A percentile compares a stretch with the other conserved stretches of the same genome.
These are phyloP conservation scores for Colletotrichum ledebouriae DNA, from an alignment of 2,329 filamentous ascomycete genomes.

Conservation along the genomic window DNA sequence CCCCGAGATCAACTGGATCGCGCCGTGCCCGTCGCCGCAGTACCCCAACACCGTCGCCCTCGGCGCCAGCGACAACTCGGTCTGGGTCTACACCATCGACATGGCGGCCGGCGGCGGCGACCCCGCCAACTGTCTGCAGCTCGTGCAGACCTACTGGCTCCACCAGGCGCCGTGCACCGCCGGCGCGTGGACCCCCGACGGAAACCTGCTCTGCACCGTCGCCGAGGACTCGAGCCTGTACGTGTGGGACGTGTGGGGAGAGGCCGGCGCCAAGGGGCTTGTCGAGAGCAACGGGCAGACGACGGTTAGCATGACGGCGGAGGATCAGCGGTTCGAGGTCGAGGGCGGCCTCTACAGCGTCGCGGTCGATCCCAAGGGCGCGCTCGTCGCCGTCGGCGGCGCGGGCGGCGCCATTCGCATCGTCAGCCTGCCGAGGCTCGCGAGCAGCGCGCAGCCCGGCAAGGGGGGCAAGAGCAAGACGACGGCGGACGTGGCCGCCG, in stretches of 20 bases:
- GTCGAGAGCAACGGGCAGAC: slow-evolving; percentile 69
- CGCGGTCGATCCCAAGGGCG: slow-evolving; percentile 82
- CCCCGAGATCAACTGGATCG: slow-evolving; percentile 94
- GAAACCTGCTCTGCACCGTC: slow-evolving; percentile 87
- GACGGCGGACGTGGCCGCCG: slow-evolving; percentile 55
- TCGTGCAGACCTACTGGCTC: slow-evolving; percentile 92
- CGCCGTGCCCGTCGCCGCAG: slow-evolving; percentile 76
- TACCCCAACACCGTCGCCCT: slow-evolving; percentile 88
- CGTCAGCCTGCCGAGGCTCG: slow-evolving; percentile 81
- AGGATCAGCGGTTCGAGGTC: slow-evolving; percentile 91
- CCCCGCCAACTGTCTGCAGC: slow-evolving; percentile 70
- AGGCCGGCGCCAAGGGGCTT: slow-evolving; percentile 72
- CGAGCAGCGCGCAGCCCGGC: slow-evolving; percentile 46
- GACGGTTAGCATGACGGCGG: slow-evolving; percentile 80
- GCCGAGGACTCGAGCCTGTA: slow-evolving; percentile 90
- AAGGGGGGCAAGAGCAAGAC: slow-evolving; percentile 49
- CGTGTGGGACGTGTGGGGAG: slow-evolving; percentile 92
- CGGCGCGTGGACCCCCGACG: slow-evolving; percentile 91
- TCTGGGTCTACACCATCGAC: slow-evolving; percentile 96
- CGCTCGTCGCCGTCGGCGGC: slow-evolving; percentile 87
- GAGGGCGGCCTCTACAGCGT: slow-evolving; percentile 93
- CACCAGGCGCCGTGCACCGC: slow-evolving; percentile 90
- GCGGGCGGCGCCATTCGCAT: slow-evolving; percentile 89
- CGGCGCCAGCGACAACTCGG: slow-evolving; percentile 89
- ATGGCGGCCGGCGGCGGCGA: slow-evolving; percentile 67